Evolutionary conservation across 768 basidiomycete species (phyloP).

Genomic region (Lentinula aciculospora): DNA sequence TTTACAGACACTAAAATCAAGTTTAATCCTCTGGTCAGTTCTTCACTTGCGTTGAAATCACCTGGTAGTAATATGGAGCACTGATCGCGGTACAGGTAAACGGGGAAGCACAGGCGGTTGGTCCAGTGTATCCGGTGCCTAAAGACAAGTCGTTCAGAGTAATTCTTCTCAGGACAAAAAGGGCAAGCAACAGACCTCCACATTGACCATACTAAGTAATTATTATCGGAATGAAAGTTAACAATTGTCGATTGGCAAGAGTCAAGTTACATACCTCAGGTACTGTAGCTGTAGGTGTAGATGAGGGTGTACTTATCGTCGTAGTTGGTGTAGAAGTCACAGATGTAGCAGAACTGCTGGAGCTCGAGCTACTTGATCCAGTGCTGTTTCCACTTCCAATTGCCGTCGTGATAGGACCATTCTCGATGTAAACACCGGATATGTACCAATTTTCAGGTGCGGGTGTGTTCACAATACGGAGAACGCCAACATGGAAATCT

Average conservation of each 20-base stretch:
- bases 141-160: neutral
- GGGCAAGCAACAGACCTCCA: slow-evolving; percentile 27
- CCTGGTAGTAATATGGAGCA: slow-evolving; percentile 52
- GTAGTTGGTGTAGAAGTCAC: slow-evolving; percentile 18
- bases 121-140: slow-evolving; percentile 42
- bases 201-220: slow-evolving; percentile 45
- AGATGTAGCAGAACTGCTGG: slow-evolving; percentile 6
- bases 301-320: slow-evolving; percentile 16
- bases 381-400: slow-evolving; percentile 32
- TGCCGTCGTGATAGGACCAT: slow-evolving; percentile 46
- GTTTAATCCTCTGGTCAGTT: neutral
- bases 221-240: slow-evolving; percentile 2
- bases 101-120: slow-evolving; percentile 36
- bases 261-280: slow-evolving; percentile 15
- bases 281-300: slow-evolving; percentile 26
- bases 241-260: slow-evolving; percentile 21
- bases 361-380: slow-evolving; percentile 11
- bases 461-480: slow-evolving; percentile 44
- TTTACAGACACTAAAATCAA: neutral
- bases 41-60: slow-evolving; percentile 12
- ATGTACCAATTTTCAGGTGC: slow-evolving; percentile 53
- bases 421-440: slow-evolving; percentile 57
- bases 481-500: slow-evolving; percentile 59
- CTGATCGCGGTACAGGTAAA: slow-evolving; percentile 42
- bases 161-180: neutral